Conservation (phyloP, 768 basidiomycete species). For the Suillus weaverae region DNA sequence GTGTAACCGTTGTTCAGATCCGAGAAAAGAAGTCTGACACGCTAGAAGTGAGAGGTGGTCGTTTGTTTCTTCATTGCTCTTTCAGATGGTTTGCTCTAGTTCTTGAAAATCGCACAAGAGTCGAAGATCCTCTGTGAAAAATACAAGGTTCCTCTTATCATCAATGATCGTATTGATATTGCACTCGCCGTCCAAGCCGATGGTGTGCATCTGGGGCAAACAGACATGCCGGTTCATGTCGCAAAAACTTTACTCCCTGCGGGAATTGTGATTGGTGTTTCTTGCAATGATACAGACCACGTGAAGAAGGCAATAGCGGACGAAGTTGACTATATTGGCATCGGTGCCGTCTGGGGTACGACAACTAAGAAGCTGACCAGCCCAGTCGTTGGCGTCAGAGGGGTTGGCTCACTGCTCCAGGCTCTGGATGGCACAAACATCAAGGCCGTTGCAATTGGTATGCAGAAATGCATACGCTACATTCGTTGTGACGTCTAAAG, state of each 20-base stretch:
- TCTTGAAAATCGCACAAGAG: constrained; percentile 68
- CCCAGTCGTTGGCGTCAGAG: constrained; percentile 68
- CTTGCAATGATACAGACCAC: constrained; percentile 69
- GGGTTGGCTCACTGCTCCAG: constrained; percentile 65
- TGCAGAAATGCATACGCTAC: constrained; percentile 14
- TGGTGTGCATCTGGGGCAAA: constrained; percentile 89
- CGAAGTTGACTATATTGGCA: constrained; percentile 82
- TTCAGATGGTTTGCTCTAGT: constrained; percentile 42
- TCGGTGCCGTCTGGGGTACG: constrained; percentile 84
- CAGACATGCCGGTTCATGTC: constrained; percentile 71
- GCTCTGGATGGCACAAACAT: constrained; percentile 62
- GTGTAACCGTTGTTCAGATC: constrained; percentile 88
- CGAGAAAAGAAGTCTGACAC: constrained; percentile 86
- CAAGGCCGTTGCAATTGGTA: constrained; percentile 86
- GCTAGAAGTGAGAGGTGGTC: constrained; percentile 56
- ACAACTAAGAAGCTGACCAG: constrained; percentile 72
- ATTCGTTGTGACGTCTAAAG: neutral
- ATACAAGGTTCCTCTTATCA: constrained; percentile 79
- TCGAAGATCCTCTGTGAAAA: constrained; percentile 72
- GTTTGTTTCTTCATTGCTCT: neutral
- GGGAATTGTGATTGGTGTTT: constrained; percentile 76
- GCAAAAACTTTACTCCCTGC: constrained; percentile 70
- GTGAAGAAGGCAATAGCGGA: constrained; percentile 59
- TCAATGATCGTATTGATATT: constrained; percentile 88
- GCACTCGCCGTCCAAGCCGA: constrained; percentile 73